phyloP scores from a whole-genome alignment of 805 yeast genomes.

The Pichia manshurica region DNA sequence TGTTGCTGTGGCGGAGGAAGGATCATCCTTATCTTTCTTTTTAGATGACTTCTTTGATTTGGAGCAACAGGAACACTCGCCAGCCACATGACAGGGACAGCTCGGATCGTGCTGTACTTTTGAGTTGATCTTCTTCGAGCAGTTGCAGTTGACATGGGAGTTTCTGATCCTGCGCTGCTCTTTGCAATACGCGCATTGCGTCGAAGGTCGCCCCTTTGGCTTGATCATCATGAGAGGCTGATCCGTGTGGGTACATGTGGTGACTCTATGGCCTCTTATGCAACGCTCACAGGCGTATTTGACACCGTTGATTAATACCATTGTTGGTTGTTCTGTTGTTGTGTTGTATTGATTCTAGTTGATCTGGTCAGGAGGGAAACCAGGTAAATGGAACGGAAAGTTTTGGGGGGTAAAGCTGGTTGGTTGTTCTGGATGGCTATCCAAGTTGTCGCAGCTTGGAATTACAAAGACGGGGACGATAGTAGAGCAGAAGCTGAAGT shows the following conservation, averaged over 20 bases:
- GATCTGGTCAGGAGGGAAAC: not conserved
- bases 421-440: too few species aligned
- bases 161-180: conserved; percentile 64
- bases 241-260: conserved; percentile 88
- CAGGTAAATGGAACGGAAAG: too few species aligned
- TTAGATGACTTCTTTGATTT: conserved; percentile 21
- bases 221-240: conserved; percentile 88
- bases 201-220: conserved; percentile 93
- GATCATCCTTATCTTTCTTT: conserved; percentile 9
- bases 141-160: conserved; percentile 63
- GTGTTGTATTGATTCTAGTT: not conserved
- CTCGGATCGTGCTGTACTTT: conserved; percentile 22
- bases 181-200: conserved; percentile 84
- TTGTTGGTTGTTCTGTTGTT: conserved; percentile 26
- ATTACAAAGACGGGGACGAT: not conserved
- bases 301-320: conserved; percentile 89
- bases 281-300: conserved; percentile 96
- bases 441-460: too few species aligned
- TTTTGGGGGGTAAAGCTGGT: too few species aligned
- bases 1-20: too few species aligned
- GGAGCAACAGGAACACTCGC: conserved; percentile 30
- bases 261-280: conserved; percentile 93
- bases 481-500: not conserved
- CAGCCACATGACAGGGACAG: conserved; percentile 31
- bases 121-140: conserved; percentile 46